Percentiles rank a stretch among this genome's conserved stretches.
phyloP scores from a whole-genome alignment of 2,329 filamentous ascomycete genomes.

The Exophiala dermatitidis region DNA sequence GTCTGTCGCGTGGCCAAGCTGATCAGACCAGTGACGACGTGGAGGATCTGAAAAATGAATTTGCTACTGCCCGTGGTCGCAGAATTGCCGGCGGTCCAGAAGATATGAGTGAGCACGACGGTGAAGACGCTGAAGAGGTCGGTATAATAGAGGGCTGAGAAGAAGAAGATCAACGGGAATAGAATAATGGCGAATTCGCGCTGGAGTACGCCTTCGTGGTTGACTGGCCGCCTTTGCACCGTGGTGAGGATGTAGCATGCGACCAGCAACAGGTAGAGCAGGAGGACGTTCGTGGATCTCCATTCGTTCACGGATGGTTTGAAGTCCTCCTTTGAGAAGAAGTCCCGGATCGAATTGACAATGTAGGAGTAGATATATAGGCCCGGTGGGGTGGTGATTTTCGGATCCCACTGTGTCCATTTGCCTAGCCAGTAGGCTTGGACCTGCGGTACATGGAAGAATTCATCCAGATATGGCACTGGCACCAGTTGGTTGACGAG shows the following conservation, averaged over 20 bases:
- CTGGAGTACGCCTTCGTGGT: conserved; percentile 36
- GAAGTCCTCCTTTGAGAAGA: conserved; percentile 38
- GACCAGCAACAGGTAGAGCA: conserved; percentile 22
- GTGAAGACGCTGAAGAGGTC: conserved; percentile 74
- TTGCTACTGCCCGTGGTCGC: conserved; percentile 14
- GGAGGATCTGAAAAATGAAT: conserved; percentile 27
- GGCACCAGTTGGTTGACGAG: conserved; percentile 45
- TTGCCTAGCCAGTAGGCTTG: conserved; percentile 71
- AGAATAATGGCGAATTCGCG: conserved; percentile 50
- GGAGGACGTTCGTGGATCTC: conserved; percentile 18
- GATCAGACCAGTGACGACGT: conserved; percentile 53
- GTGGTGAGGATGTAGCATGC: conserved; percentile 18
- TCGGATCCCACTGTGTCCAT: conserved; percentile 82
- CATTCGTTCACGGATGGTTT: conserved; percentile 16
- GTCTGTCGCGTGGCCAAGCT: conserved; percentile 81
- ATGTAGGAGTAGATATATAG: conserved; percentile 56
- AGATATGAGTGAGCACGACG: conserved; percentile 64
- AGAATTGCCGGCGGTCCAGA: conserved; percentile 25
- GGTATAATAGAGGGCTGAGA: conserved; percentile 90
- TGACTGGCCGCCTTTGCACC: conserved; percentile 44
- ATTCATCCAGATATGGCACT: conserved; percentile 52
- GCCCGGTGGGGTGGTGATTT: conserved; percentile 93
- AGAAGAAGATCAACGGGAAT: conserved; percentile 92
- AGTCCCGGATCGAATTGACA: conserved; percentile 41
- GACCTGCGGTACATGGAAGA: conserved; percentile 73